phyloP scores from a whole-genome alignment of 495 filamentous ascomycete genomes.

The Viridothelium virens region DNA sequence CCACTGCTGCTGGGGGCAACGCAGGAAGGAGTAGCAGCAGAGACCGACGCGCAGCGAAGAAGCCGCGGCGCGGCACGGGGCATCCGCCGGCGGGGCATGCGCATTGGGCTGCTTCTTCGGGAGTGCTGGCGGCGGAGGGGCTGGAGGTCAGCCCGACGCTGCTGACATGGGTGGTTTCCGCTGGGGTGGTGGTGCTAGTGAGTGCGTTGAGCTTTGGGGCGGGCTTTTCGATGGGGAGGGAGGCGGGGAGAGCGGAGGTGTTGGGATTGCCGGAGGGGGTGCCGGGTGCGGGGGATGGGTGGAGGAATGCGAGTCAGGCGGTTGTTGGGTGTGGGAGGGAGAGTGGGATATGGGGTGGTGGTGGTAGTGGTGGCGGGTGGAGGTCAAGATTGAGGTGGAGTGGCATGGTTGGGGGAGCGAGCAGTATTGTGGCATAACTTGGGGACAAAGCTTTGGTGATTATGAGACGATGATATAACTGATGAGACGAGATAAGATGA shows the following conservation, averaged over 20 bases:
- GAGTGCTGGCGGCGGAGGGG: conserved; percentile 17
- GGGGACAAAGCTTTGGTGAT: not conserved
- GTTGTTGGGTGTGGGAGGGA: conserved; percentile 11
- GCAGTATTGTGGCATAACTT: not conserved
- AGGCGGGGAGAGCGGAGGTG: conserved; percentile 64
- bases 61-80: conserved; percentile 13
- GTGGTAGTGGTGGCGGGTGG: not conserved
- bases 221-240: conserved; percentile 79
- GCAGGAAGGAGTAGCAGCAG: conserved; percentile 18
- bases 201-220: conserved; percentile 89
- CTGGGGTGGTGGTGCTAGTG: conserved; percentile 85
- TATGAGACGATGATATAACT: not conserved
- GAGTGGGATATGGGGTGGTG: conserved; percentile 43
- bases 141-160: conserved; percentile 58
- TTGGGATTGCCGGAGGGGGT: not conserved
- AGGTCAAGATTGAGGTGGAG: conserved; percentile 15
- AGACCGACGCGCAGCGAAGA: conserved; percentile 25
- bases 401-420: conserved; percentile 16
- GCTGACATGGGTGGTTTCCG: conserved; percentile 84
- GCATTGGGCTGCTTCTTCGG: not conserved
- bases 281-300: not conserved
- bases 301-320: conserved; percentile 8
- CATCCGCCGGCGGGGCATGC: conserved; percentile 29
- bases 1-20: not conserved
- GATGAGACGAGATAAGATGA: not conserved